These are phyloP conservation scores for Hymenoscyphus linearis DNA, from an alignment of 2,329 filamentous ascomycete genomes.

Conservation along the genomic window DNA sequence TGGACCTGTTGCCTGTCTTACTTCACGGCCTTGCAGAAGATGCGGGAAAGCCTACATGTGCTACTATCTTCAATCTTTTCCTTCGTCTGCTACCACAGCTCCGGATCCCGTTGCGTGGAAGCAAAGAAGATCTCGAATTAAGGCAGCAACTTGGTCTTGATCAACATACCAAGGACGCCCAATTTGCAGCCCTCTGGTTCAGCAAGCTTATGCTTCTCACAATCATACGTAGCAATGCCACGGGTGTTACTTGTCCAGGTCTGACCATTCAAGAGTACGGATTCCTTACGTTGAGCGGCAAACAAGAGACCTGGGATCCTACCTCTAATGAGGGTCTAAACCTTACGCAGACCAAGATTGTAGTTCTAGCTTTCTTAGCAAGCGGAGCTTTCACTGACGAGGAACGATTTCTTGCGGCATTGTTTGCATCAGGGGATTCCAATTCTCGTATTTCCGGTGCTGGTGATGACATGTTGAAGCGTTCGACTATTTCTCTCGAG, in stretches of 20 bases:
- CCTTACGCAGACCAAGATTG: conserved; percentile 63
- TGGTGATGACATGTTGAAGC: conserved; percentile 86
- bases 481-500: conserved; percentile 70
- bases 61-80: conserved; percentile 76
- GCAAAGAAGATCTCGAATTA: conserved; percentile 68
- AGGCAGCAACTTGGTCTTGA: conserved; percentile 61
- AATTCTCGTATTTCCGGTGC: conserved; percentile 77
- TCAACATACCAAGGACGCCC: conserved; percentile 57
- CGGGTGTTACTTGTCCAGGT: conserved; percentile 43
- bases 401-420: conserved; percentile 76
- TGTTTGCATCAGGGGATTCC: conserved; percentile 77
- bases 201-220: conserved; percentile 69
- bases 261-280: conserved; percentile 60
- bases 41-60: conserved; percentile 46
- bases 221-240: conserved; percentile 36
- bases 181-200: conserved; percentile 69
- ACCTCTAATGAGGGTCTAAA: conserved; percentile 55
- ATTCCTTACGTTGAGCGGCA: conserved; percentile 63
- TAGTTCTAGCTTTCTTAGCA: conserved; percentile 65
- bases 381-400: conserved; percentile 81
- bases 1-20: conserved; percentile 66
- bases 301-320: conserved; percentile 64
- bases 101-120: conserved; percentile 69
- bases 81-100: conserved; percentile 69
- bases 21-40: conserved; percentile 61